Percentiles rank a stretch among this genome's conserved stretches.
phyloP scores from a whole-genome alignment of 73 alveolate genomes.

The Tetrahymena malaccensis region DNA sequence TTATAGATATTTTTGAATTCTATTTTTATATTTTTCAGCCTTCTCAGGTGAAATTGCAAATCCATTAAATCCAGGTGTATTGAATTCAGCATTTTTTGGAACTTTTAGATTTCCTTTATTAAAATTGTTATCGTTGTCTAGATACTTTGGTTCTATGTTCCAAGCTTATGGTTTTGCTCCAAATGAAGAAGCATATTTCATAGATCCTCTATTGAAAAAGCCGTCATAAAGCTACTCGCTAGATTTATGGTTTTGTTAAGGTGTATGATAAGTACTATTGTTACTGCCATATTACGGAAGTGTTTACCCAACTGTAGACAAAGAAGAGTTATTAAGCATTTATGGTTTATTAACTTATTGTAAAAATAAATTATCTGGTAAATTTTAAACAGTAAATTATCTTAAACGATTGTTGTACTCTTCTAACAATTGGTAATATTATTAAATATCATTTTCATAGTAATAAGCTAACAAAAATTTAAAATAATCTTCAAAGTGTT shows the following conservation, averaged over 20 bases:
- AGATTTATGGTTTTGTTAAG: neutral
- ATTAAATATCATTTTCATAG: neutral
- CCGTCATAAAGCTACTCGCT: neutral
- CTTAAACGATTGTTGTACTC: neutral
- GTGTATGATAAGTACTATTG: neutral
- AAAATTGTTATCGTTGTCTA: neutral
- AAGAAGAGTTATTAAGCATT: neutral
- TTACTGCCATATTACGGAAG: neutral
- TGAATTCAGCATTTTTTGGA: neutral
- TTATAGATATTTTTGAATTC: neutral
- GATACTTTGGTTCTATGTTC: neutral
- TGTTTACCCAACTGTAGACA: neutral
- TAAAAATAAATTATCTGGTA: neutral
- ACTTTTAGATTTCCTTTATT: neutral
- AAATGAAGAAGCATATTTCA: neutral
- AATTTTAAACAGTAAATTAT: neutral
- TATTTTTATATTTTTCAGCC: neutral
- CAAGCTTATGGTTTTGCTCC: neutral
- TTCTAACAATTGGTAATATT: neutral
- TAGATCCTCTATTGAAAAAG: neutral
- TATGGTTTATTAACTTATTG: neutral
- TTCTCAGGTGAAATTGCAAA: neutral
- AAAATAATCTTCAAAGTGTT: neutral
- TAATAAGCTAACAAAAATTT: neutral
- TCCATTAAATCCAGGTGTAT: neutral